Percentiles rank a stretch among this genome's conserved stretches.
Evolutionary conservation across 2,329 filamentous ascomycete genomes (phyloP).

Genomic region (Stachybotrys chartarum): DNA sequence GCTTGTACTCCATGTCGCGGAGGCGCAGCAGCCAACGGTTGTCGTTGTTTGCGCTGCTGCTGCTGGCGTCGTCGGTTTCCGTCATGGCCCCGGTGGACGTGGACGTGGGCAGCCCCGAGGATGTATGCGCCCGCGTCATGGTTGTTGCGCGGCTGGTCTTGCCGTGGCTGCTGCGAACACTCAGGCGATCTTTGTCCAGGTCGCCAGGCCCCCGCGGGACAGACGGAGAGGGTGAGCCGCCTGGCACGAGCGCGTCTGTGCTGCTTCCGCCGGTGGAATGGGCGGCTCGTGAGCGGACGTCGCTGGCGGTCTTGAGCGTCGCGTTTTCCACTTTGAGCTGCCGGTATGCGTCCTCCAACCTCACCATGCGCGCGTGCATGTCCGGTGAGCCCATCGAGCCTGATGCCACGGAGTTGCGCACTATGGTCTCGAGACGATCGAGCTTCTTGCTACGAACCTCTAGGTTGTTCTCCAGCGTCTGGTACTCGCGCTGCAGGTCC

Average conservation of each 20-base stretch:
- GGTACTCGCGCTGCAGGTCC: conserved; percentile 86
- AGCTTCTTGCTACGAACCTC: conserved; percentile 77
- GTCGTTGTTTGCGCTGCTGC: conserved; percentile 35
- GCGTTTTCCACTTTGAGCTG: conserved; percentile 58
- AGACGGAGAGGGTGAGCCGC: conserved; percentile 44
- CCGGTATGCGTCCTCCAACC: conserved; percentile 54
- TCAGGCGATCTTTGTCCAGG: conserved; percentile 34
- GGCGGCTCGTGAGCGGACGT: conserved; percentile 46
- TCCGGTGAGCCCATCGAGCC: conserved; percentile 37
- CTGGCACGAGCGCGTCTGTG: conserved; percentile 23
- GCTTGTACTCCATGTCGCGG: conserved; percentile 77
- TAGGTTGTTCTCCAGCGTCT: conserved; percentile 73
- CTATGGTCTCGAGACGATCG: conserved; percentile 75
- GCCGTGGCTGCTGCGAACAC: conserved; percentile 16
- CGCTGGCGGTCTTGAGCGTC: conserved; percentile 59
- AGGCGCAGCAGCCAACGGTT: conserved; percentile 80
- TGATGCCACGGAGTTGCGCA: conserved; percentile 56
- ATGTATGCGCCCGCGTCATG: conserved; percentile 21
- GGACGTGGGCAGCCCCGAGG: conserved; percentile 17
- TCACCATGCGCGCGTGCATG: conserved; percentile 38
- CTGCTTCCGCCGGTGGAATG: conserved; percentile 31
- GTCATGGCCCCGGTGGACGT: conserved; percentile 18
- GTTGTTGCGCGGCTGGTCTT: conserved; percentile 21
- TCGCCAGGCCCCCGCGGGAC: conserved; percentile 45
- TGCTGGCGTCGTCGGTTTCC: conserved; percentile 16